Evolutionary conservation across 2,329 filamentous ascomycete species (phyloP), one percentile per base, ranked within the genome.

Genomic region (Arthrinium puccinioides): DNA sequence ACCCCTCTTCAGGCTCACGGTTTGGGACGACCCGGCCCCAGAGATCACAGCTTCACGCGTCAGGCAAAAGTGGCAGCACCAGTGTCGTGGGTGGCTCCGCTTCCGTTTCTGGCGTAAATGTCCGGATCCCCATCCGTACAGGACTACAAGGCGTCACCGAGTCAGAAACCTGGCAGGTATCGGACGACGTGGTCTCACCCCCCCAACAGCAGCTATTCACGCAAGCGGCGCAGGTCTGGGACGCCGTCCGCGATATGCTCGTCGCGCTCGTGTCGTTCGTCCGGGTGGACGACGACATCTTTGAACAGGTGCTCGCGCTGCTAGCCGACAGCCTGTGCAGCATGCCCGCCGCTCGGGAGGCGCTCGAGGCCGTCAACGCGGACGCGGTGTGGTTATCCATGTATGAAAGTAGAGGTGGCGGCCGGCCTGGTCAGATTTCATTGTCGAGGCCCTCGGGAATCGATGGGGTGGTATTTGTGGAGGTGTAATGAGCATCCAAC

Each of bases 341-440:
- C 23, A 62, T 68, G 20, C 38, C 50, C 2, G 64, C 73, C 32
- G 70, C 82, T 9, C 70, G 67, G 32, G 59, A 62, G 23, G 77
- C 75, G 9, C 58, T 92, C 31, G 77, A 84, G 46, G 60, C 55
- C 4, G 62, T 82, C 37, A 88, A 90, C 55, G 65, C 71, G 1
- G 86, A 92, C 63, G 82, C 83, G 2, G 81, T 92, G 4, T 94
- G 87, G 87, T 59, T 90, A 45, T 65, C 67, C 27, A 59, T 75
- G 51, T 72, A 74, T 39, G 62, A 72, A 49, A 56, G 58, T 37
- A 69, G 71, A 9, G n/a, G n/a, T n/a, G n/a, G n/a, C n/a, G n/a
- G n/a, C n/a, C n/a, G n/a, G n/a, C n/a, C n/a, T n/a, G n/a, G n/a
- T n/a, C n/a, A n/a, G n/a, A n/a, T n/a, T n/a, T n/a, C n/a, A n/a